phyloP scores from a whole-genome alignment of 305 asterid species.

The Coffea humblotiana region DNA sequence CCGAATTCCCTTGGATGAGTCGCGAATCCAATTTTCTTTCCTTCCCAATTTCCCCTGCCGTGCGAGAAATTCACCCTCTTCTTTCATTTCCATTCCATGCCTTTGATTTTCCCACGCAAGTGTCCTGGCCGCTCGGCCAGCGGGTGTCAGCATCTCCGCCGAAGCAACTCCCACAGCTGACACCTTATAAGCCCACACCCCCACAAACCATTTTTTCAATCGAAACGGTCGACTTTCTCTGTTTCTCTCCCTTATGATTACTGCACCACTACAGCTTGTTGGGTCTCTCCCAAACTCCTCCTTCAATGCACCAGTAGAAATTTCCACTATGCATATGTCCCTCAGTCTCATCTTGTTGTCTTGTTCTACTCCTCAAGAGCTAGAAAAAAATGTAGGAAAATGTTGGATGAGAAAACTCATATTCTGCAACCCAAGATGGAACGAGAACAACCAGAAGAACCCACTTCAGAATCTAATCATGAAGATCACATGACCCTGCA shows the following conservation, averaged over 20 bases:
- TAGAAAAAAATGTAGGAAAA: neutral
- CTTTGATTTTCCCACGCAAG: neutral
- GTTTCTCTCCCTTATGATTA: neutral
- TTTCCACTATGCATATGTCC: too few species aligned
- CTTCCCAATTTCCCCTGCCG: too few species aligned
- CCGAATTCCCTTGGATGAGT: neutral
- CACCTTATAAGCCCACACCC: neutral
- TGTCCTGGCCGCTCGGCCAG: neutral
- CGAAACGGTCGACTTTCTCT: neutral
- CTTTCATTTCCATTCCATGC: too few species aligned
- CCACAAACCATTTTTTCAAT: neutral
- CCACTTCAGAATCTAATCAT: neutral
- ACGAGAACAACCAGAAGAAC: neutral
- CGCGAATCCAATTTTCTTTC: too few species aligned
- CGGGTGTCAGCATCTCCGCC: neutral
- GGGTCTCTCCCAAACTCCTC: neutral
- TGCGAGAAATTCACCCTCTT: too few species aligned
- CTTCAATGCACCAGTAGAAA: neutral
- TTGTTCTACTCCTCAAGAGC: neutral
- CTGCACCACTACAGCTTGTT: neutral
- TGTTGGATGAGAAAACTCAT: neutral
- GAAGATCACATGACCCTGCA: slow-evolving; percentile 5
- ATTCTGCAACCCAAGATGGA: neutral
- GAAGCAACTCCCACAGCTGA: neutral
- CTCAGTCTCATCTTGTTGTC: neutral